Conservation (phyloP, 1,139 yeast genomes). For the Kodamaea suecica region DNA sequence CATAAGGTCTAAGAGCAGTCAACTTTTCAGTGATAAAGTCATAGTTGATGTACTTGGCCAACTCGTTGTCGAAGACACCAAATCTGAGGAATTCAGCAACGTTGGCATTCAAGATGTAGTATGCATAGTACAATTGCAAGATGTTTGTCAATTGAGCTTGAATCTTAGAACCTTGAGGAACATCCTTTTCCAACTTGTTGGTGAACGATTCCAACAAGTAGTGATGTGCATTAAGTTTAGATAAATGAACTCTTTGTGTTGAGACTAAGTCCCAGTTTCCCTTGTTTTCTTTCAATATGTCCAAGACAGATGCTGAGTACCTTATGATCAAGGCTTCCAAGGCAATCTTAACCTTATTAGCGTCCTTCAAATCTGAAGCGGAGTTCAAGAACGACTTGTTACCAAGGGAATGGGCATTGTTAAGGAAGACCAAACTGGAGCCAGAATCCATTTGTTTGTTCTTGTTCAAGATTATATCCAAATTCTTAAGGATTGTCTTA, state of each 20-base stretch:
- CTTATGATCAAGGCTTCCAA: constrained; percentile 27
- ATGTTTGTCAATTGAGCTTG: constrained; percentile 21
- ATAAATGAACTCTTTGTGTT: constrained; percentile 24
- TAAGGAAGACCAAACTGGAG: constrained; percentile 44
- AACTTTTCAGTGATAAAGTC: constrained; percentile 35
- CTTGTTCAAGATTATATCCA: constrained; percentile 31
- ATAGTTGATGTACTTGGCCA: constrained; percentile 33
- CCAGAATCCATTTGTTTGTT: constrained; percentile 31
- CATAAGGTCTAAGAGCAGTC: constrained; percentile 42
- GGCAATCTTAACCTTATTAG: constrained; percentile 16
- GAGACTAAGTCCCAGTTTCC: constrained; percentile 36
- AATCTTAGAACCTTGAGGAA: constrained; percentile 16
- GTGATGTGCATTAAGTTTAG: constrained; percentile 25
- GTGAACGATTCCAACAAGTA: constrained; percentile 24
- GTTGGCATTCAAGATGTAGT: constrained; percentile 35
- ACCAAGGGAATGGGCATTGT: constrained; percentile 22
- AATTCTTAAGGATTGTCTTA: constrained; percentile 63
- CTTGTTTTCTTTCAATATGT: constrained; percentile 28
- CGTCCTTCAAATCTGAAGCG: constrained; percentile 14
- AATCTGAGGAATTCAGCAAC: constrained; percentile 42
- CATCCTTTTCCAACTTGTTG: constrained; percentile 14
- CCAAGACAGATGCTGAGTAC: constrained; percentile 21
- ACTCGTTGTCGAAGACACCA: constrained; percentile 31
- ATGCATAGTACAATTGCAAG: constrained; percentile 22
- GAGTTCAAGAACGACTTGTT: constrained; percentile 8